Percentiles rank a stretch among this genome's conserved stretches.
Conservation (phyloP, 2,329 filamentous ascomycete genomes). For the Venturia effusa region DNA sequence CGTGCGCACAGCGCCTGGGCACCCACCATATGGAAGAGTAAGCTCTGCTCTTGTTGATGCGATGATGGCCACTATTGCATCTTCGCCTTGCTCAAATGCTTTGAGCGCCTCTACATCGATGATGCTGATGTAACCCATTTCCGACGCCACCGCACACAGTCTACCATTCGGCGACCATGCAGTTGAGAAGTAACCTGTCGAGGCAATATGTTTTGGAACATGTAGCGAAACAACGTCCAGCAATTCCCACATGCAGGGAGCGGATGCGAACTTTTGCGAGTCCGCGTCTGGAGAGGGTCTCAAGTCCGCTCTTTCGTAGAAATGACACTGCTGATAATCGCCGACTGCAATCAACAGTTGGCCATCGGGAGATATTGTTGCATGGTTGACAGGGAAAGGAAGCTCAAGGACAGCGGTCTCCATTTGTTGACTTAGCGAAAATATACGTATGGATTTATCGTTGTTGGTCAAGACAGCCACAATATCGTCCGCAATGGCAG, state of each 20-base stretch:
- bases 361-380: conserved; percentile 85
- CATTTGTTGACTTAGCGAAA: conserved; percentile 59
- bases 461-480: conserved; percentile 82
- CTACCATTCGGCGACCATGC: conserved; percentile 64
- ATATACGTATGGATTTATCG: conserved; percentile 78
- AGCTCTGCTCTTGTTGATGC: conserved; percentile 61
- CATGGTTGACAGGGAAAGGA: conserved; percentile 83
- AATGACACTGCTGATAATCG: conserved; percentile 76
- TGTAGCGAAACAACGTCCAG: conserved; percentile 32
- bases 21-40: conserved; percentile 28
- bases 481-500: conserved; percentile 41
- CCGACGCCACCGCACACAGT: conserved; percentile 66
- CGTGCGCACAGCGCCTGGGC: conserved; percentile 68
- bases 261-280: conserved; percentile 17
- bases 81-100: conserved; percentile 20
- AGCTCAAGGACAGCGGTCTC: conserved; percentile 62
- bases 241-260: conserved; percentile 29
- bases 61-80: conserved; percentile 62
- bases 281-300: conserved; percentile 14
- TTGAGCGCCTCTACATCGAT: conserved; percentile 48
- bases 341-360: conserved; percentile 71
- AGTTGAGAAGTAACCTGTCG: conserved; percentile 59
- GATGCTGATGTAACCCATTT: conserved; percentile 69
- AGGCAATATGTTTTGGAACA: conserved; percentile 24
- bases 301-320: conserved; percentile 50